Conservation (phyloP, 2,329 filamentous ascomycete genomes). For the Biscogniauxia sp. region DNA sequence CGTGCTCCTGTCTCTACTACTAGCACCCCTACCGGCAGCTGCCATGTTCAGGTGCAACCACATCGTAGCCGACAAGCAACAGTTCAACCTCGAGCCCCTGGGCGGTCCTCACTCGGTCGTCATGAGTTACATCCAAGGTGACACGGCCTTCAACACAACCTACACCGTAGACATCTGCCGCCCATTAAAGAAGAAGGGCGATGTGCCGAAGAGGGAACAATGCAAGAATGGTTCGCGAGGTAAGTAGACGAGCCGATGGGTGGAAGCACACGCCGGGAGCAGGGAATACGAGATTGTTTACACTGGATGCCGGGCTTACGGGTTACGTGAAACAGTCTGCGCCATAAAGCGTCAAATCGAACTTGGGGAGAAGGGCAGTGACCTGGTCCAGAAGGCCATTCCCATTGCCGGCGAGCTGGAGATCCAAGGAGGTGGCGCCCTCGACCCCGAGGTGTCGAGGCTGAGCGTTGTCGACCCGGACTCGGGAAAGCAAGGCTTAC, state of each 20-base stretch:
- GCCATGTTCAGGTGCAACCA: constrained; percentile 62
- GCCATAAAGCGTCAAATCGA: constrained; percentile 63
- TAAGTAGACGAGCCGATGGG: constrained; percentile 34
- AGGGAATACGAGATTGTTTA: neutral
- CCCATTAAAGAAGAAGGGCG: constrained; percentile 60
- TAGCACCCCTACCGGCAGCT: constrained; percentile 36
- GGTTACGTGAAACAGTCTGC: constrained; percentile 65
- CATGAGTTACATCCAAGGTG: constrained; percentile 51
- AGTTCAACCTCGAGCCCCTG: constrained; percentile 64
- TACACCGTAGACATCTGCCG: constrained; percentile 79
- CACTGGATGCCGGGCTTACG: neutral
- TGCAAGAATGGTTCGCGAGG: constrained; percentile 70
- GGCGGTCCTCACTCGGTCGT: constrained; percentile 68
- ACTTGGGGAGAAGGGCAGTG: constrained; percentile 44
- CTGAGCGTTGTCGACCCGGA: constrained; percentile 67
- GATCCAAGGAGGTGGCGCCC: constrained; percentile 52
- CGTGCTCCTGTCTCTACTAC: constrained; percentile 37
- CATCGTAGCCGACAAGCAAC: constrained; percentile 55
- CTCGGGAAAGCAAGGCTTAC: constrained; percentile 67
- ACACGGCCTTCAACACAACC: constrained; percentile 66
- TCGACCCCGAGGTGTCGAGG: constrained; percentile 65
- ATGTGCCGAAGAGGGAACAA: constrained; percentile 52
- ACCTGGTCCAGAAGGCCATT: constrained; percentile 56
- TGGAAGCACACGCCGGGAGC: neutral
- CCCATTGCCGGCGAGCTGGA: constrained; percentile 73